Conservation (phyloP, 2,329 filamentous ascomycete species). For the Ilyonectria mors-panacis region DNA sequence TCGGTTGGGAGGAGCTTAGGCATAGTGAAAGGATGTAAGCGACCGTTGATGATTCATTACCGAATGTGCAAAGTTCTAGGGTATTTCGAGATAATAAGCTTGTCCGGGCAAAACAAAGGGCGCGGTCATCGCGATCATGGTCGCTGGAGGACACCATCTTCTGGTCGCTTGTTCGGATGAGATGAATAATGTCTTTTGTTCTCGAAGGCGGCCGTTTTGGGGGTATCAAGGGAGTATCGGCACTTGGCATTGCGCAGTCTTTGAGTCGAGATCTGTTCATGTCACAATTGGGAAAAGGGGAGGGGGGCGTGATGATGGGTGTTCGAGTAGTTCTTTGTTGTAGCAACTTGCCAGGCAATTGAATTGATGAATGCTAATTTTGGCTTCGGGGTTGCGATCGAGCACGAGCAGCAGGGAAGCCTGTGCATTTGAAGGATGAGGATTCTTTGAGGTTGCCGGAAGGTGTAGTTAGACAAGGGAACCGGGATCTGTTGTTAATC, state of each 20-base stretch:
- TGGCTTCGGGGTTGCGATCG: constrained; percentile 15
- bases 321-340: constrained; percentile 40
- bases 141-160: neutral
- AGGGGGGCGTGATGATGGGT: constrained; percentile 26
- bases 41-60: constrained; percentile 14
- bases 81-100: constrained; percentile 41
- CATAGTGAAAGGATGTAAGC: constrained; percentile 31
- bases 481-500: constrained; percentile 35
- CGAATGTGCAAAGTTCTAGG: neutral
- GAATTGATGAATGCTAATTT: constrained; percentile 26
- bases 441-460: constrained; percentile 36
- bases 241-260: constrained; percentile 29
- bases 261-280: constrained; percentile 28
- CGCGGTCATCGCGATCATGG: neutral
- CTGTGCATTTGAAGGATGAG: constrained; percentile 17
- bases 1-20: neutral
- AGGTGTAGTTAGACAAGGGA: neutral
- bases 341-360: constrained; percentile 2
- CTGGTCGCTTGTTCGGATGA: neutral
- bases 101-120: constrained; percentile 40
- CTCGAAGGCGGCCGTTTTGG: neutral
- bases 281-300: constrained; percentile 31
- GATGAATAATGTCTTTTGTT: constrained; percentile 13
- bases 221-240: neutral
- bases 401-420: neutral